Conservation (phyloP, 2,329 filamentous ascomycete genomes). For the Xenosphaeropsis pyriputrescens region DNA sequence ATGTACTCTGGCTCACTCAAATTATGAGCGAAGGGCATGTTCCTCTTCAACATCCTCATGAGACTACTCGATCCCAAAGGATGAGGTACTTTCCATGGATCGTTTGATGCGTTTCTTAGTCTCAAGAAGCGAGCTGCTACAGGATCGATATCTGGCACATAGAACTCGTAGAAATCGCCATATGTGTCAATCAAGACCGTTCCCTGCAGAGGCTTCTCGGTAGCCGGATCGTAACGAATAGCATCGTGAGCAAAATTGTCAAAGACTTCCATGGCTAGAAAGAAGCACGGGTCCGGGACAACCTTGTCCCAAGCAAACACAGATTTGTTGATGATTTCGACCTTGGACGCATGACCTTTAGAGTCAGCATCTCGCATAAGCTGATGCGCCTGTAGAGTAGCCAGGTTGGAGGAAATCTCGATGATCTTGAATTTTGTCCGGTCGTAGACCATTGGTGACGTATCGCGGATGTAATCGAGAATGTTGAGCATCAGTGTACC, state of each 20-base stretch:
- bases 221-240: slow-evolving; percentile 75
- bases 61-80: slow-evolving; percentile 31
- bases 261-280: slow-evolving; percentile 94
- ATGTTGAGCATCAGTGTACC: slow-evolving; percentile 98
- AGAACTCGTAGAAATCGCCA: slow-evolving; percentile 94
- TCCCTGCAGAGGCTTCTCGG: slow-evolving; percentile 74
- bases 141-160: slow-evolving; percentile 66
- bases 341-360: slow-evolving; percentile 66
- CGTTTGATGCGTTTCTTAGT: slow-evolving; percentile 65
- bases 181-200: slow-evolving; percentile 71
- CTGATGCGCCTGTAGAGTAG: slow-evolving; percentile 60
- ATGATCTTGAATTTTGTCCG: slow-evolving; percentile 92
- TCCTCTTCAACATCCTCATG: slow-evolving; percentile 29
- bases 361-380: slow-evolving; percentile 51
- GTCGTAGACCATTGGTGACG: slow-evolving; percentile 83
- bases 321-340: slow-evolving; percentile 88
- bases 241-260: slow-evolving; percentile 97
- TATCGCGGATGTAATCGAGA: slow-evolving; percentile 83
- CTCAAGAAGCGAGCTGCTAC: slow-evolving; percentile 70
- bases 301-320: slow-evolving; percentile 88
- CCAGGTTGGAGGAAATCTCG: slow-evolving; percentile 78
- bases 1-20: slow-evolving; percentile 82
- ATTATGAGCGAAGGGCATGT: slow-evolving; percentile 58
- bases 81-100: slow-evolving; percentile 37
- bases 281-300: slow-evolving; percentile 90